A percentile compares a stretch with the other conserved stretches of the same genome.
phyloP scores from a whole-genome alignment of 208 protist genomes.

The Leishmania braziliensis region DNA sequence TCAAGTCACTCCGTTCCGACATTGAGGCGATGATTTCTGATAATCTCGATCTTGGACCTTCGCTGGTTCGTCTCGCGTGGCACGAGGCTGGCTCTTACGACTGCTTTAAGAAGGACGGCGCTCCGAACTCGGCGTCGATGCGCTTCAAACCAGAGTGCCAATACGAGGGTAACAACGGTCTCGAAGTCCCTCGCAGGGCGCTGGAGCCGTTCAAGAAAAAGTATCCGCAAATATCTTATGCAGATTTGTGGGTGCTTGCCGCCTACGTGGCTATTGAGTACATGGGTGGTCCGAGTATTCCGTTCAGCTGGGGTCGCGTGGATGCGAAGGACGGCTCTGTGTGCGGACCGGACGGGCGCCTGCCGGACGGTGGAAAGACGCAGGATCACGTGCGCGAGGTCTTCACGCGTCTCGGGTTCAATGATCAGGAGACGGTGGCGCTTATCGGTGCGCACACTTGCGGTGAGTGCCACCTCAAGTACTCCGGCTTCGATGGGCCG shows the following conservation, averaged over 20 bases:
- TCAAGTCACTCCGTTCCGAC: constrained; percentile 44
- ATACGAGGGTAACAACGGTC: constrained; percentile 87
- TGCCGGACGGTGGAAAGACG: constrained; percentile 85
- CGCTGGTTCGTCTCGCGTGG: constrained; percentile 79
- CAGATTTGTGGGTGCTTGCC: constrained; percentile 92
- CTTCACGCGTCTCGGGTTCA: constrained; percentile 93
- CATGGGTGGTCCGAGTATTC: constrained; percentile 90
- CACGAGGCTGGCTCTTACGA: constrained; percentile 78
- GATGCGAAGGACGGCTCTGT: constrained; percentile 74
- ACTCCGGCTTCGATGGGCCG: constrained; percentile 85
- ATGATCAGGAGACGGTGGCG: constrained; percentile 93
- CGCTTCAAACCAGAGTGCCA: constrained; percentile 78
- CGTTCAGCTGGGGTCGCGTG: constrained; percentile 81
- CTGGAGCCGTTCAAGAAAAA: constrained; percentile 91
- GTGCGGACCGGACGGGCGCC: constrained; percentile 80
- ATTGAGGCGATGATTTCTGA: constrained; percentile 60
- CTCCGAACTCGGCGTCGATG: constrained; percentile 78
- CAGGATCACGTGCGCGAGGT: constrained; percentile 83
- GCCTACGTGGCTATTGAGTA: constrained; percentile 91
- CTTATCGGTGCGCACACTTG: constrained; percentile 93
- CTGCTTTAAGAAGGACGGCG: constrained; percentile 60
- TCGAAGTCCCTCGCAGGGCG: constrained; percentile 73
- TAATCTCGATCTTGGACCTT: constrained; percentile 55
- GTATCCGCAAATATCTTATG: constrained; percentile 91
- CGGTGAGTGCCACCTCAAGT: constrained; percentile 88